Conservation (phyloP, 2,329 filamentous ascomycete genomes). For the Sporothrix brasiliensis region DNA sequence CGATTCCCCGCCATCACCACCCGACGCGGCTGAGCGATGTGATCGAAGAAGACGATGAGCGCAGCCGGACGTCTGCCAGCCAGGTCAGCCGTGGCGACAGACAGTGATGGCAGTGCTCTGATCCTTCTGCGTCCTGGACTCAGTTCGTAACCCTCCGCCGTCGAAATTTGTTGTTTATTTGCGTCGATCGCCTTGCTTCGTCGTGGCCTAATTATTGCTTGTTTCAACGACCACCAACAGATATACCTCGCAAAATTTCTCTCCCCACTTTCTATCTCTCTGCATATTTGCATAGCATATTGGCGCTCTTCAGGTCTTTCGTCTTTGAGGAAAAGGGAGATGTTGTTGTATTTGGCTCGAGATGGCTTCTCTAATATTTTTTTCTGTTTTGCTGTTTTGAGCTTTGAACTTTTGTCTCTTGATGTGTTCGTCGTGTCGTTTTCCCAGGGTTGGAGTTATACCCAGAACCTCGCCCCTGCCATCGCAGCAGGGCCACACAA, state of each 20-base stretch:
- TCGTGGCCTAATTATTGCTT: not conserved
- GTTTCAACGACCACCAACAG: not conserved
- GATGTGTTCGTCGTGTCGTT: not conserved
- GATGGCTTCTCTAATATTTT: not conserved
- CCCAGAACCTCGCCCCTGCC: conserved; percentile 20
- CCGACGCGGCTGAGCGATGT: conserved; percentile 88
- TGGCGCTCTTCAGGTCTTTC: conserved; percentile 25
- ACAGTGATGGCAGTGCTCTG: not conserved
- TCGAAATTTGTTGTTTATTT: conserved; percentile 1
- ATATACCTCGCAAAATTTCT: not conserved
- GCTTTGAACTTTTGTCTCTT: not conserved
- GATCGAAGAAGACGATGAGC: conserved; percentile 81
- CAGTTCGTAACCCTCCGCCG: not conserved
- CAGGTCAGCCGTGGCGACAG: conserved; percentile 54
- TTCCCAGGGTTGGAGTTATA: not conserved
- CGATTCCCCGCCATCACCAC: conserved; percentile 74
- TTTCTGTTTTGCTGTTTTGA: not conserved
- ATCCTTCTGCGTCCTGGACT: not conserved
- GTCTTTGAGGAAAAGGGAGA: not conserved
- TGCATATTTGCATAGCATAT: conserved; percentile 26
- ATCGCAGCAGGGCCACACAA: not conserved
- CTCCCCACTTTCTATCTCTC: not conserved
- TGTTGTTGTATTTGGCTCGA: not conserved
- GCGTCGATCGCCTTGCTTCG: not conserved
- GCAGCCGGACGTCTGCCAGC: conserved; percentile 72